Base-by-base conservation (phyloP, 2,329 filamentous ascomycete species). In the Tolypocladium paradoxum region DNA sequence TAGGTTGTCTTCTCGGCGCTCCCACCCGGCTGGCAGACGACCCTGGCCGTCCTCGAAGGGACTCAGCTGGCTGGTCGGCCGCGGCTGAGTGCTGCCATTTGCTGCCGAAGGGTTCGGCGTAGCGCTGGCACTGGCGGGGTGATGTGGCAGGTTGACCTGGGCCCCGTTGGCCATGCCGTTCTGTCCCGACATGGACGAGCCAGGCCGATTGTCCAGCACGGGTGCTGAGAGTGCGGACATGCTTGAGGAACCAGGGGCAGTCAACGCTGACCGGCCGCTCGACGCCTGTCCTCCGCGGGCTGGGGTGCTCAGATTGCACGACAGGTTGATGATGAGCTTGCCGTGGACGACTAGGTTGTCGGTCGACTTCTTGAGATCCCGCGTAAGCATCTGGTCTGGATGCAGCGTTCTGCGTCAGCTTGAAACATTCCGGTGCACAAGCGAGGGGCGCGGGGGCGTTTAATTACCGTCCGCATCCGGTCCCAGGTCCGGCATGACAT, bases 271-370 rank as follows among this genome's bases (percentile, higher is more conserved):
- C 48, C 76, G 71, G 59, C 69, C 74, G 22, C 73, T 70, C 33
- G 73, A 74, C 35, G 73, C 64, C 59, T 65, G 68, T 46, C 62
- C 65, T 24, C 76, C 75, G 57, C 82, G 82, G 57, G 85, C 80
- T 7, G 90, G 88, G 18, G 81, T 72, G 45, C 80, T 76, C 22
- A 97, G 79, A 68, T 99, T 96, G 50, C 92, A 96, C 12, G 92
- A 96, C 14, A 99, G 76, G 68, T 95, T 97, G 57, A 99, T 83
- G 63, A 99, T 99, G 53, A 99, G 82, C 72, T 97, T 97, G 57
- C 93, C 93, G 67, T 99, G 91, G 35, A 99, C 93, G 53, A 97
- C 90, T 49, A 99, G 83, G 67, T 97, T 97, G 68, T 99, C 93
- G 55, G 90, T 96, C 6, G 93, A 96, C 72, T 96, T 97, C 69